A percentile compares a stretch with the other conserved stretches of the same genome.
These are phyloP conservation scores for Umbelopsis vinacea DNA, from an alignment of 192 early-diverging fungal species.

Conservation along the genomic window DNA sequence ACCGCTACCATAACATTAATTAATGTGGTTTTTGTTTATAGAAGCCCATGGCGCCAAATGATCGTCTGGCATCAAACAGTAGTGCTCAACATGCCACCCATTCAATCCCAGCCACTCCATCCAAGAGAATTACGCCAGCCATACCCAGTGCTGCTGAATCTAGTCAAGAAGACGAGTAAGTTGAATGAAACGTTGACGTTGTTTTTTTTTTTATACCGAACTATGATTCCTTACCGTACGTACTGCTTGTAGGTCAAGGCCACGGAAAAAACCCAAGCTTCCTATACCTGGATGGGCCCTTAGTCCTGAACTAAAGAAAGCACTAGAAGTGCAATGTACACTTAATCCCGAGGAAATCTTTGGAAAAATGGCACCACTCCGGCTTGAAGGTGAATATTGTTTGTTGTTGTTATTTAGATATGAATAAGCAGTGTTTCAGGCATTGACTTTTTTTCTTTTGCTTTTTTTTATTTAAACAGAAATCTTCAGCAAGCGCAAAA, in stretches of 20 bases:
- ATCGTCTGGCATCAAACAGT: background rate
- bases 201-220: background rate
- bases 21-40: background rate
- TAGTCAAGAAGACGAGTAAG: slow-evolving; percentile 15
- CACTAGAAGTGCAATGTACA: background rate
- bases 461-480: background rate
- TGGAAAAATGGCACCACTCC: slow-evolving; percentile 14
- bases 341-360: slow-evolving; percentile 10
- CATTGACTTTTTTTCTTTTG: too few relatives aligned
- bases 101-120: background rate
- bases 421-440: background rate
- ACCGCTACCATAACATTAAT: background rate
- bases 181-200: background rate
- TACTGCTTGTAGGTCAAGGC: background rate
- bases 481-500: background rate
- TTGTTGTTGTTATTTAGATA: background rate
- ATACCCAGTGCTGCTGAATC: background rate
- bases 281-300: slow-evolving; percentile 9
- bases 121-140: background rate
- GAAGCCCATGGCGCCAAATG: background rate
- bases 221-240: background rate
- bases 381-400: slow-evolving; percentile 4
- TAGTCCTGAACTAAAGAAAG: slow-evolving; percentile 11
- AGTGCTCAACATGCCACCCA: background rate
- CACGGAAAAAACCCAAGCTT: slow-evolving; percentile 4